Evolutionary conservation across 2,329 filamentous ascomycete genomes (phyloP).

Genomic region (Truncatella angustata): DNA sequence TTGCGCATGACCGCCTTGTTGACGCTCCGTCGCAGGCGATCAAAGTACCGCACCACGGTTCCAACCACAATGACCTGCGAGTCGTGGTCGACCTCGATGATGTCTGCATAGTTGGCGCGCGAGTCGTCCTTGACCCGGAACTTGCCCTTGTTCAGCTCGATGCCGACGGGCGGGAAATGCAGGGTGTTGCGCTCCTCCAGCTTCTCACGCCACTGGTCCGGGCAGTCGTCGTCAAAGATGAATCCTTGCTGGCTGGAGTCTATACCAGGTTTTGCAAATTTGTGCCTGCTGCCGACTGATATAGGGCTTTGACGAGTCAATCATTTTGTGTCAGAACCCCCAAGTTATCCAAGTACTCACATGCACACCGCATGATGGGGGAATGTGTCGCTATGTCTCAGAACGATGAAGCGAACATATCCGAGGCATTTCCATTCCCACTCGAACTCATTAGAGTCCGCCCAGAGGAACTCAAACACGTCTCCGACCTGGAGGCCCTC

Average conservation of each 20-base stretch:
- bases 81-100: constrained; percentile 33
- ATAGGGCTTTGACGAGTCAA: constrained; percentile 28
- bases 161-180: constrained; percentile 32
- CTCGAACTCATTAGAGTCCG: constrained; percentile 32
- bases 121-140: constrained; percentile 34
- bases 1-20: constrained; percentile 37
- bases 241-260: constrained; percentile 33
- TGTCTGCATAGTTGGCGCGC: constrained; percentile 35
- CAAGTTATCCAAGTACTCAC: constrained; percentile 21
- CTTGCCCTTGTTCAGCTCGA: constrained; percentile 30
- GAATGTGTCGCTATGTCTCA: constrained; percentile 34
- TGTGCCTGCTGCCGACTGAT: constrained; percentile 30
- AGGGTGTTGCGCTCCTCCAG: constrained; percentile 24
- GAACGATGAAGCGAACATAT: constrained; percentile 34
- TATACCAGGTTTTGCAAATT: constrained; percentile 35
- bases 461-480: constrained; percentile 38
- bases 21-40: constrained; percentile 33
- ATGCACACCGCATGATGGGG: constrained; percentile 35
- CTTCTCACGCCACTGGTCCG: constrained; percentile 26
- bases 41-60: constrained; percentile 35
- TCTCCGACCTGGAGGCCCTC: constrained; percentile 33
- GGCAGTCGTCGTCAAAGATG: constrained; percentile 26
- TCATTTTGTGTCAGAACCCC: background rate
- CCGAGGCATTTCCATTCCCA: constrained; percentile 38
- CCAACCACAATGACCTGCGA: constrained; percentile 34